phyloP scores from a whole-genome alignment of 208 protist genomes.

The Porcisia deanei region DNA sequence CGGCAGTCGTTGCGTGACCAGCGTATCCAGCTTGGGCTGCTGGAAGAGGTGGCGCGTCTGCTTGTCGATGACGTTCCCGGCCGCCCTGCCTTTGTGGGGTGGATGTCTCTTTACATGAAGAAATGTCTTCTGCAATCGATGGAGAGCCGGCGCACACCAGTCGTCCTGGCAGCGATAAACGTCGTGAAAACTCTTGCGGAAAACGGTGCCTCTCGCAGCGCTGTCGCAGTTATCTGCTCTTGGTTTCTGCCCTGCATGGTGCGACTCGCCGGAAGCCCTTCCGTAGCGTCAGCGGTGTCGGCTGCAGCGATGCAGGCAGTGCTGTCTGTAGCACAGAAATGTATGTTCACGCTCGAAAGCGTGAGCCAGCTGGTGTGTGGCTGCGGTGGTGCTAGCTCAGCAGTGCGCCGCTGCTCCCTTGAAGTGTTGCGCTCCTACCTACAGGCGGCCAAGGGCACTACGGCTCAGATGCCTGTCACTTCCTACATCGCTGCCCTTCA shows the following conservation, averaged over 20 bases:
- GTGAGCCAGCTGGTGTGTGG: constrained; percentile 43
- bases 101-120: constrained; percentile 51
- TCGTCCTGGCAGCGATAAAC: constrained; percentile 16
- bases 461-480: constrained; percentile 29
- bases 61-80: constrained; percentile 33
- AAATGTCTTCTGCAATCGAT: constrained; percentile 41
- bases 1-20: constrained; percentile 26
- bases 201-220: constrained; percentile 3
- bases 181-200: constrained; percentile 17
- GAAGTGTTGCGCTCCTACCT: constrained; percentile 39
- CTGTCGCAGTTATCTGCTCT: constrained; percentile 24
- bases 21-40: constrained; percentile 28
- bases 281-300: constrained; percentile 19
- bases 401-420: constrained; percentile 43
- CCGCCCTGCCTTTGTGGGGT: constrained; percentile 31
- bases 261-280: constrained; percentile 35
- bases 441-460: constrained; percentile 40
- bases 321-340: constrained; percentile 23
- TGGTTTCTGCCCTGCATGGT: constrained; percentile 60
- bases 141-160: constrained; percentile 40
- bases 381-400: constrained; percentile 29
- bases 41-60: constrained; percentile 35
- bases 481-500: constrained; percentile 39
- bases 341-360: constrained; percentile 47
- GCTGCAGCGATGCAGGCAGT: constrained; percentile 35